Evolutionary conservation across 108 stramenopile genomes (phyloP).

Genomic region (Cylindrotheca fusiformis): DNA sequence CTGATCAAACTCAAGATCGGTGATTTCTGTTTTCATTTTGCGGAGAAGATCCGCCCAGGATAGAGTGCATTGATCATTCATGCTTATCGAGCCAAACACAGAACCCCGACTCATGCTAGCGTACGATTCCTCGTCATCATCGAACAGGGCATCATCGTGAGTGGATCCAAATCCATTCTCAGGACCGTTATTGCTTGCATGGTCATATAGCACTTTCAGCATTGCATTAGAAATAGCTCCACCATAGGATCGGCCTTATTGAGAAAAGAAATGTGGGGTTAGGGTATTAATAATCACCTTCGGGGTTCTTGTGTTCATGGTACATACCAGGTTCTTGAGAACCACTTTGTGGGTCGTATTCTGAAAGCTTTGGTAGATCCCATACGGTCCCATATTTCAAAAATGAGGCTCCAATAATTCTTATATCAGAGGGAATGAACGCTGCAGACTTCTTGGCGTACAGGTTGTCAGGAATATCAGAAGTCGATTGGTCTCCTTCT

Average conservation of each 20-base stretch:
- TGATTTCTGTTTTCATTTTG: conserved; percentile 84
- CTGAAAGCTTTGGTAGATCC: conserved; percentile 80
- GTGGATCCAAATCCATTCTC: conserved; percentile 16
- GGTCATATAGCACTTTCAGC: conserved; percentile 86
- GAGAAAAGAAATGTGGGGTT: not conserved
- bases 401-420: conserved; percentile 74
- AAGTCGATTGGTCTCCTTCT: conserved; percentile 59
- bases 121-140: conserved; percentile 70
- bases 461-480: conserved; percentile 63
- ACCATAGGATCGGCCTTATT: conserved; percentile 78
- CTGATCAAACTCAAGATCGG: conserved; percentile 74
- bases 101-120: conserved; percentile 28
- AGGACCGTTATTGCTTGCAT: conserved; percentile 52
- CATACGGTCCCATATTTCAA: conserved; percentile 70
- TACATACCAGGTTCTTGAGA: conserved; percentile 57
- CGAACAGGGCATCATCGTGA: conserved; percentile 47
- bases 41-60: conserved; percentile 75
- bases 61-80: conserved; percentile 48
- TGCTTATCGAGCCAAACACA: conserved; percentile 54
- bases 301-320: not conserved
- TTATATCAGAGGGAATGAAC: conserved; percentile 78
- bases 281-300: too few relatives aligned
- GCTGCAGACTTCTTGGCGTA: conserved; percentile 80
- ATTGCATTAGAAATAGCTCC: conserved; percentile 78
- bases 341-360: conserved; percentile 57